Evolutionary conservation across 2,329 filamentous ascomycete species (phyloP).

Genomic region (Mollisiaceae sp.): DNA sequence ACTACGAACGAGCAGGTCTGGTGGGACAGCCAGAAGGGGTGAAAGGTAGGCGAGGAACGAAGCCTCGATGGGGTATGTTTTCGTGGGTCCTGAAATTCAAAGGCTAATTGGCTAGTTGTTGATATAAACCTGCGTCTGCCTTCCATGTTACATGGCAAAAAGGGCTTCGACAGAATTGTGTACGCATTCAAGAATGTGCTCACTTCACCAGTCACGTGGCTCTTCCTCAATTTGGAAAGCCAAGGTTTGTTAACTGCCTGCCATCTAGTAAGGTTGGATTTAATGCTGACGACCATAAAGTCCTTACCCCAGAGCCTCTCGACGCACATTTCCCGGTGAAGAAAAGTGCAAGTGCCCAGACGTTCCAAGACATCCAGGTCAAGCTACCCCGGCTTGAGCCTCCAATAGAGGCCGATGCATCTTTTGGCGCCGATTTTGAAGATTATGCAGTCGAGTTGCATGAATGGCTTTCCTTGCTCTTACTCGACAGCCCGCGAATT

Average conservation of each 20-base stretch:
- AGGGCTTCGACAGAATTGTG: constrained; percentile 40
- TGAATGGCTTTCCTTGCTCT: constrained; percentile 76
- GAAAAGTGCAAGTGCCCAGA: constrained; percentile 45
- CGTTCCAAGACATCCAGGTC: constrained; percentile 40
- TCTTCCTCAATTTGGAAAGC: constrained; percentile 70
- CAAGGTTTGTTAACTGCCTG: constrained; percentile 48
- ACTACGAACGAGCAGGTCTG: constrained; percentile 82
- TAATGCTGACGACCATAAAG: constrained; percentile 40
- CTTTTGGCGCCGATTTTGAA: constrained; percentile 59
- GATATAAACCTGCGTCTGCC: constrained; percentile 75
- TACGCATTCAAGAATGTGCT: constrained; percentile 68
- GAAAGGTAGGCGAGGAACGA: constrained; percentile 63
- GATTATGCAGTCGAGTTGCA: constrained; percentile 68
- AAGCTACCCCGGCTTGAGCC: constrained; percentile 40
- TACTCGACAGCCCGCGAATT: constrained; percentile 69
- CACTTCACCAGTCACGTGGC: constrained; percentile 70
- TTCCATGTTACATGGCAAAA: constrained; percentile 67
- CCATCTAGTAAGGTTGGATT: constrained; percentile 2
- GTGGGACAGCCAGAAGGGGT: constrained; percentile 69
- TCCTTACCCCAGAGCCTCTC: constrained; percentile 55
- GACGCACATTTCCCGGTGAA: constrained; percentile 50
- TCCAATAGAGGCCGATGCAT: constrained; percentile 38
- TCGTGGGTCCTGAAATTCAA: constrained; percentile 8
- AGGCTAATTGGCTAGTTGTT: constrained; percentile 62
- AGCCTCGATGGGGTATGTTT: constrained; percentile 73